Conservation (phyloP, 192 early-diverging fungal species). For the Radiomyces spectabilis region DNA sequence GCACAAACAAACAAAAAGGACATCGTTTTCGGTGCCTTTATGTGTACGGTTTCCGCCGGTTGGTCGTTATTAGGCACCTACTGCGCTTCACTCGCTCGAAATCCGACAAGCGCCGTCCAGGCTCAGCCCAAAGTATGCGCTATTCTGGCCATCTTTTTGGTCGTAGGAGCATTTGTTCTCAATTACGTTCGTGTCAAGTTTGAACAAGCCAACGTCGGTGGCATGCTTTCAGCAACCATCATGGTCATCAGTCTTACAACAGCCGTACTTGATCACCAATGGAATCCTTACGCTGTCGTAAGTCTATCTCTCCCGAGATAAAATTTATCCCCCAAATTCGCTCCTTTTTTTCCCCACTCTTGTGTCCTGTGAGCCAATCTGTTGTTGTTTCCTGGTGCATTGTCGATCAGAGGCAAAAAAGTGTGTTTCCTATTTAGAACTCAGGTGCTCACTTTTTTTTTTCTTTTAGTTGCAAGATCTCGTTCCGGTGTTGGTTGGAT, state of each 20-base stretch:
- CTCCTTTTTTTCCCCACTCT: too few relatives aligned
- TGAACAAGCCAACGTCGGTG: slow-evolving; percentile 25
- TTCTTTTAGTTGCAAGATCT: slow-evolving; percentile 7
- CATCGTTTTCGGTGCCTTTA: slow-evolving; percentile 15
- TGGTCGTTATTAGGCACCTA: slow-evolving; percentile 19
- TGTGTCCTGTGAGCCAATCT: too few relatives aligned
- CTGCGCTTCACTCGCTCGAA: slow-evolving; percentile 12
- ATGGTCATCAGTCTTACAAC: slow-evolving; percentile 15
- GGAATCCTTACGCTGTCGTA: slow-evolving; percentile 6
- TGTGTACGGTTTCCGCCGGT: slow-evolving; percentile 13
- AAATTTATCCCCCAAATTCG: too few relatives aligned
- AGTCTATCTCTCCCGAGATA: neutral
- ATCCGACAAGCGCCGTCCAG: neutral
- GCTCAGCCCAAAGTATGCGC: slow-evolving; percentile 8
- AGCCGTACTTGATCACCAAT: slow-evolving; percentile 6
- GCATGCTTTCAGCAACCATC: slow-evolving; percentile 23
- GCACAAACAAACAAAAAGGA: slow-evolving; percentile 7
- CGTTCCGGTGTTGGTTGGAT: slow-evolving; percentile 6
- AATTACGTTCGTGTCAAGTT: slow-evolving; percentile 19
- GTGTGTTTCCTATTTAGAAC: neutral
- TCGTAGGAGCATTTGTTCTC: slow-evolving; percentile 12
- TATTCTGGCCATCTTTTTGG: slow-evolving; percentile 11
- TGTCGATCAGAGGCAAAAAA: too few relatives aligned
- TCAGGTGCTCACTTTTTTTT: neutral
- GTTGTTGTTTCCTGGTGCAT: too few relatives aligned